phyloP scores from a whole-genome alignment of 768 basidiomycete genomes.

The Cantharellus anzutake region DNA sequence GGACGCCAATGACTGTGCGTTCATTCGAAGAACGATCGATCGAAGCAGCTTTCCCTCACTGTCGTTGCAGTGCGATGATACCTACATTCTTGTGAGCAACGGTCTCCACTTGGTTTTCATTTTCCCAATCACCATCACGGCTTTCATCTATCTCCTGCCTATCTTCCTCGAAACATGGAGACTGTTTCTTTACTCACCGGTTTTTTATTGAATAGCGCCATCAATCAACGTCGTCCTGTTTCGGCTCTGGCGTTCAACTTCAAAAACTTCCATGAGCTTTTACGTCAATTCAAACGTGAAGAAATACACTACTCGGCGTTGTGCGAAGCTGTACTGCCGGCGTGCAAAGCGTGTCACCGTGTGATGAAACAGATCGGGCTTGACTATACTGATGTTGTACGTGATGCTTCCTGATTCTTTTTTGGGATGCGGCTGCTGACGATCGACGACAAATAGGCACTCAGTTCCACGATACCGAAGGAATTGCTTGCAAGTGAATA shows the following conservation, averaged over 20 bases:
- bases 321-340: neutral
- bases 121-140: no score
- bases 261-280: neutral
- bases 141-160: neutral
- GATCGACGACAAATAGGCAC: no score
- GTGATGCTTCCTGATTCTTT: neutral
- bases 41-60: neutral
- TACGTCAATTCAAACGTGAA: neutral
- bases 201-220: neutral
- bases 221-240: neutral
- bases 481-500: no score
- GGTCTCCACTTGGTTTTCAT: no score
- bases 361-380: neutral
- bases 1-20: neutral
- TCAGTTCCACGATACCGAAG: no score
- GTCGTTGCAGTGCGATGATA: neutral
- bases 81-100: neutral
- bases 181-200: neutral
- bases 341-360: neutral
- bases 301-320: neutral
- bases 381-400: neutral
- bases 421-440: no score
- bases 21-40: neutral
- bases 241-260: neutral
- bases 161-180: neutral